These are phyloP conservation scores for Maudiozyma serrabonitensis DNA, from an alignment of 805 yeast species.

Conservation along the genomic window DNA sequence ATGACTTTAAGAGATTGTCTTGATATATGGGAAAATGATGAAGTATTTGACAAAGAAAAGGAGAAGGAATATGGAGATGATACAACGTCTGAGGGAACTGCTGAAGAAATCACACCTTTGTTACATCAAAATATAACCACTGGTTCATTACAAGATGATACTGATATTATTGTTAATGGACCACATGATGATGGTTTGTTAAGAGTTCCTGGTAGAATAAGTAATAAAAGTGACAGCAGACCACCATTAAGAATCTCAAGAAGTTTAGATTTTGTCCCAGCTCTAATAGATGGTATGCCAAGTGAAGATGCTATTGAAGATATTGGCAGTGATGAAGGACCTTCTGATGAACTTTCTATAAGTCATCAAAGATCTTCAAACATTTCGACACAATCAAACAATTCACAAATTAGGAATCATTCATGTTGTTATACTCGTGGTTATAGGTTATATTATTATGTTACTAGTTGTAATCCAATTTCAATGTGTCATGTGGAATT, in stretches of 20 bases:
- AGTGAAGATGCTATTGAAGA: neutral
- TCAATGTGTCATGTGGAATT: constrained; percentile 11
- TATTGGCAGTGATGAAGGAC: neutral
- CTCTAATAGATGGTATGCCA: neutral
- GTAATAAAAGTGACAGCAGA: neutral
- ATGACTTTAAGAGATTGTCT: constrained; percentile 20
- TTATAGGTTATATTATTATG: constrained; percentile 5
- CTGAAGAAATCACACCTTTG: neutral
- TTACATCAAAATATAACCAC: neutral
- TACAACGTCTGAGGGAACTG: neutral
- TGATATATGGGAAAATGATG: constrained; percentile 23
- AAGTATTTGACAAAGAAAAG: constrained; percentile 4
- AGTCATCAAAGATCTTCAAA: neutral
- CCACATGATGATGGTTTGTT: neutral
- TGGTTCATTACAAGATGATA: neutral
- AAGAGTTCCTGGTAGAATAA: neutral
- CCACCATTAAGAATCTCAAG: neutral
- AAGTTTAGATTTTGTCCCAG: neutral
- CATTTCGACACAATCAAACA: neutral
- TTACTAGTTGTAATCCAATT: constrained; percentile 4
- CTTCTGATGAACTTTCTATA: neutral
- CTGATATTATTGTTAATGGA: neutral
- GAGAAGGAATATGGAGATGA: neutral
- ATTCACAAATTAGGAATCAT: neutral
- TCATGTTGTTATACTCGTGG: neutral